These are phyloP conservation scores for Pythium insidiosum DNA, from an alignment of 352 stramenopile species.

Conservation along the genomic window DNA sequence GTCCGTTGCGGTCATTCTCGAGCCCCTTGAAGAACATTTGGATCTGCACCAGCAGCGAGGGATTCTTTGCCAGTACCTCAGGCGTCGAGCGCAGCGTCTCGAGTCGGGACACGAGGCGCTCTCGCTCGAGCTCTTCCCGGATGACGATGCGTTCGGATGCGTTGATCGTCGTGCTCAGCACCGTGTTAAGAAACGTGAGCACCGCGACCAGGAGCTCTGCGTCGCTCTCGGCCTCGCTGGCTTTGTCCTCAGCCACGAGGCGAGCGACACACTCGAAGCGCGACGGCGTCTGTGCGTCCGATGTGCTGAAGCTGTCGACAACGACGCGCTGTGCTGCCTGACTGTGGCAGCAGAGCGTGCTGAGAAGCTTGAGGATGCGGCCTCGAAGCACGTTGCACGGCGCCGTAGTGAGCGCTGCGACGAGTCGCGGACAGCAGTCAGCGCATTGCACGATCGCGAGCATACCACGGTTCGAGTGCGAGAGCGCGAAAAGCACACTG, in stretches of 20 bases:
- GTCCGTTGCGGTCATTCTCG: conserved; percentile 1
- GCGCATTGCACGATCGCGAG: conserved; percentile 20
- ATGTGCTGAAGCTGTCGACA: conserved; percentile 23
- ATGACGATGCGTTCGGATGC: conserved; percentile 20
- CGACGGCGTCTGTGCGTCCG: conserved; percentile 2
- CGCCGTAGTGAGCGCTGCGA: conserved; percentile 12
- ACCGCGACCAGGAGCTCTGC: conserved; percentile 17
- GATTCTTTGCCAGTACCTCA: not conserved
- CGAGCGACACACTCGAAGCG: conserved; percentile 15
- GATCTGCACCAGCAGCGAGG: conserved; percentile 12
- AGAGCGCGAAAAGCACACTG: conserved; percentile 39
- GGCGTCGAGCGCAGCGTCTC: conserved; percentile 21
- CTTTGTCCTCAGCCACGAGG: conserved; percentile 16
- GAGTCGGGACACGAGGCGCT: conserved; percentile 22
- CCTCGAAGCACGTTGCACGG: conserved; percentile 12
- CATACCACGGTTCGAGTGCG: conserved; percentile 20
- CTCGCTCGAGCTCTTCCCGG: conserved; percentile 29
- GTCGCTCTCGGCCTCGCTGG: conserved; percentile 21
- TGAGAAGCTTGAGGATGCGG: conserved; percentile 25
- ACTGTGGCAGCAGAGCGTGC: conserved; percentile 25
- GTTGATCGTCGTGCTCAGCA: conserved; percentile 27
- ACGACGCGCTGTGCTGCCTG: conserved; percentile 17
- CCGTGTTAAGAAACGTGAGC: conserved; percentile 36
- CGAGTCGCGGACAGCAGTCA: conserved; percentile 18
- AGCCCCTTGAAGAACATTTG: conserved; percentile 16